Conservation (phyloP, 1,139 yeast genomes). For the Taiozyma sp. region DNA sequence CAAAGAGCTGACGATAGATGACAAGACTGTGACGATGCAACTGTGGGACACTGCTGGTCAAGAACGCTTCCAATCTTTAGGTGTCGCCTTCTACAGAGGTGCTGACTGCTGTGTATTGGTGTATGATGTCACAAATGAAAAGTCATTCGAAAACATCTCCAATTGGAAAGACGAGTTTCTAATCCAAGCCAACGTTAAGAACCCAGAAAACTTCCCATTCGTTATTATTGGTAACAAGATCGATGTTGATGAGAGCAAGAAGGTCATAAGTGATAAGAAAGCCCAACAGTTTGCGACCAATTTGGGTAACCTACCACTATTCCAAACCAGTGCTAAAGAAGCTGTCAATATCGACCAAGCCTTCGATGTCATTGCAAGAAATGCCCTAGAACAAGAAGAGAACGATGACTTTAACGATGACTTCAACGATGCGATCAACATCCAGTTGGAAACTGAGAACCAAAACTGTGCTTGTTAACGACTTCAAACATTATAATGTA, state of each 20-base stretch:
- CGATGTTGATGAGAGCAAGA: constrained; percentile 88
- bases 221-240: constrained; percentile 93
- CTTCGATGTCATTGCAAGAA: constrained; percentile 92
- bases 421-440: constrained; percentile 93
- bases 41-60: constrained; percentile 99
- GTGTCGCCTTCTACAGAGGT: constrained; percentile 96
- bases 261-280: constrained; percentile 77
- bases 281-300: constrained; percentile 84
- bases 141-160: constrained; percentile 84
- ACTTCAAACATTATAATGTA: not conserved
- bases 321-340: constrained; percentile 93
- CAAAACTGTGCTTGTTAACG: constrained; percentile 71
- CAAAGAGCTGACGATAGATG: constrained; percentile 83
- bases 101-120: constrained; percentile 98
- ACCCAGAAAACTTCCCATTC: constrained; percentile 94
- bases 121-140: constrained; percentile 90
- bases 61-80: constrained; percentile 93
- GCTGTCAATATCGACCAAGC: constrained; percentile 93
- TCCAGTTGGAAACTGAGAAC: constrained; percentile 81
- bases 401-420: constrained; percentile 88
- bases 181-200: constrained; percentile 86
- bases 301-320: constrained; percentile 87
- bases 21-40: constrained; percentile 75
- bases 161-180: constrained; percentile 96
- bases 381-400: constrained; percentile 89